Evolutionary conservation across 306 rosid species (phyloP).

Genomic region (Acmispon strigosus): DNA sequence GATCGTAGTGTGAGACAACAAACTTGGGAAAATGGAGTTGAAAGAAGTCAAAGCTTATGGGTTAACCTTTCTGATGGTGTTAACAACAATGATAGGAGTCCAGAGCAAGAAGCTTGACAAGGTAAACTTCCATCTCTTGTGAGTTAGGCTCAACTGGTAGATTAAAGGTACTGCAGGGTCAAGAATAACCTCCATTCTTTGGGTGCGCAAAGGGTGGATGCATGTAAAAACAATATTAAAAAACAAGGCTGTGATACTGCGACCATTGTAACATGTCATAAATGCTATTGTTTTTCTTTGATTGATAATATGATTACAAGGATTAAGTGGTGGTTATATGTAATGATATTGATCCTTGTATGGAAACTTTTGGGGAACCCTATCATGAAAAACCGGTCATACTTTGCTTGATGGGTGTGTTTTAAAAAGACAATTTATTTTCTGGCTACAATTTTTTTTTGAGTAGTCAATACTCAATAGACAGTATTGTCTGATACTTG

Average conservation of each 20-base stretch:
- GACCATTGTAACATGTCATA: constrained; percentile 19
- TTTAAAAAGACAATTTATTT: not conserved
- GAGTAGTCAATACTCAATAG: not conserved
- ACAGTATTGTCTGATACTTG: not conserved
- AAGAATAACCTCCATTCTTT: not conserved
- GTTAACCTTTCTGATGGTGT: constrained; percentile 69
- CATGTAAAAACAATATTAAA: constrained; percentile 20
- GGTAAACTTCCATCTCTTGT: constrained; percentile 13
- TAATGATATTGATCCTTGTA: constrained; percentile 3
- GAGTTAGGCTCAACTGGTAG: constrained; percentile 13
- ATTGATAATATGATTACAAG: not conserved
- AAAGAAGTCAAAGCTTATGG: constrained; percentile 65
- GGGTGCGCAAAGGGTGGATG: not conserved
- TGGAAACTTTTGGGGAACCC: constrained; percentile 9
- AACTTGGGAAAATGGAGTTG: constrained; percentile 80
- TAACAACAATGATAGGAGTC: constrained; percentile 64
- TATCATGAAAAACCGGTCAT: constrained; percentile 7
- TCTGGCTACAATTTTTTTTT: not conserved
- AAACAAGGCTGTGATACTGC: constrained; percentile 15
- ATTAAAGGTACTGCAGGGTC: constrained; percentile 8
- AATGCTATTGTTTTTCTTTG: not conserved
- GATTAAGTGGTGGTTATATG: constrained; percentile 12
- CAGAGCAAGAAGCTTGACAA: constrained; percentile 56
- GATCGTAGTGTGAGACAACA: constrained; percentile 80
- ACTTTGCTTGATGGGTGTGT: constrained; percentile 4